Evolutionary conservation across 139 green algal species (phyloP).

Genomic region (Haematococcus sp.): DNA sequence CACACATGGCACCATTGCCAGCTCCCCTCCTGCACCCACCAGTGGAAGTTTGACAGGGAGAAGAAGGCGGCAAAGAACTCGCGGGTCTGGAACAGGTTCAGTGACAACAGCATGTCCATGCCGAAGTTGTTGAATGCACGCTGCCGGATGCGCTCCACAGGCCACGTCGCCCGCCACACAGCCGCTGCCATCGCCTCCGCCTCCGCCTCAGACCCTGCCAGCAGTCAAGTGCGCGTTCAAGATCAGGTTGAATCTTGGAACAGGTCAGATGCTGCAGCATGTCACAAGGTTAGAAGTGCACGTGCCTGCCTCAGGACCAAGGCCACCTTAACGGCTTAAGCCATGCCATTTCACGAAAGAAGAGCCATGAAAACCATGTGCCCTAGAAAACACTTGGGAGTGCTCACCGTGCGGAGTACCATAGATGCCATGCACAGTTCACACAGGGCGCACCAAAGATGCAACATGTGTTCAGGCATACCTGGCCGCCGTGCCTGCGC

Average conservation of each 20-base stretch:
- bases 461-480: no score
- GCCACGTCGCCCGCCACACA: conserved; percentile 89
- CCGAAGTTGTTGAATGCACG: conserved; percentile 95
- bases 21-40: no score
- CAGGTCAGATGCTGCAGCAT: neutral
- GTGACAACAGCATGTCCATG: conserved; percentile 90
- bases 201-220: conserved; percentile 49
- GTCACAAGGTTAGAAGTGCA: neutral
- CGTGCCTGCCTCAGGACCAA: neutral
- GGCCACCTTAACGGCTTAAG: no score
- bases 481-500: no score
- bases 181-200: conserved; percentile 50
- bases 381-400: no score
- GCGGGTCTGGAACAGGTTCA: conserved; percentile 80
- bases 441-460: no score
- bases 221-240: neutral
- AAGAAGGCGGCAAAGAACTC: conserved; percentile 98
- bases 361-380: no score
- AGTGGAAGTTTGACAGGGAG: conserved; percentile 82
- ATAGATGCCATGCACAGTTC: no score
- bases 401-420: no score
- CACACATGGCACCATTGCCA: no score
- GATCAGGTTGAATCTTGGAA: no score
- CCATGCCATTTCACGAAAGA: neutral
- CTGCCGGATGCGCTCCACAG: conserved; percentile 82